Percentiles rank a stretch among this genome's conserved stretches.
Evolutionary conservation across 2,329 filamentous ascomycete species (phyloP).

Genomic region (Cercospora nicotianae): DNA sequence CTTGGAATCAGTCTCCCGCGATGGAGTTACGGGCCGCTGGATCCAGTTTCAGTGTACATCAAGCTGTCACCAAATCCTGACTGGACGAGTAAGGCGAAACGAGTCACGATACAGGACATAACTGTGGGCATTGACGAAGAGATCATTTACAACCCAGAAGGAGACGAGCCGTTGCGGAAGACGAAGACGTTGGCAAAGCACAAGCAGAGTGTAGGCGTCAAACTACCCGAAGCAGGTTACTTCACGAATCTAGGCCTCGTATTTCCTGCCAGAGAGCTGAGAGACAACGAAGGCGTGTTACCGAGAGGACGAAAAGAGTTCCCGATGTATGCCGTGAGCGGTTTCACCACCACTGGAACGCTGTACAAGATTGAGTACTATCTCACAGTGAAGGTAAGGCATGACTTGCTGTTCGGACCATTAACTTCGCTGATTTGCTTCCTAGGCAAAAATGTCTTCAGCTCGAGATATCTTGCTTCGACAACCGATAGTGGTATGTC

Average conservation of each 20-base stretch:
- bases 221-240: constrained; percentile 86
- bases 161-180: constrained; percentile 73
- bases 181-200: constrained; percentile 83
- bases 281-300: constrained; percentile 84
- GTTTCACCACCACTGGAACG: constrained; percentile 90
- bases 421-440: constrained; percentile 20
- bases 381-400: constrained; percentile 81
- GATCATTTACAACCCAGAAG: constrained; percentile 97
- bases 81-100: constrained; percentile 85
- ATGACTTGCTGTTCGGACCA: background rate
- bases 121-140: constrained; percentile 94
- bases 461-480: constrained; percentile 85
- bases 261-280: constrained; percentile 84
- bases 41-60: constrained; percentile 94
- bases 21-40: constrained; percentile 94
- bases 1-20: constrained; percentile 87
- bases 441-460: constrained; percentile 79
- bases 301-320: constrained; percentile 83
- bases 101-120: constrained; percentile 91
- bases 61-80: constrained; percentile 90
- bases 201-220: constrained; percentile 75
- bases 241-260: constrained; percentile 88
- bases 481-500: constrained; percentile 93
- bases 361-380: constrained; percentile 99
- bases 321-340: constrained; percentile 81